Evolutionary conservation across 1,284 basidiomycete species (phyloP), one percentile per base, ranked within the genome.

Genomic region (Tranzscheliella williamsii): DNA sequence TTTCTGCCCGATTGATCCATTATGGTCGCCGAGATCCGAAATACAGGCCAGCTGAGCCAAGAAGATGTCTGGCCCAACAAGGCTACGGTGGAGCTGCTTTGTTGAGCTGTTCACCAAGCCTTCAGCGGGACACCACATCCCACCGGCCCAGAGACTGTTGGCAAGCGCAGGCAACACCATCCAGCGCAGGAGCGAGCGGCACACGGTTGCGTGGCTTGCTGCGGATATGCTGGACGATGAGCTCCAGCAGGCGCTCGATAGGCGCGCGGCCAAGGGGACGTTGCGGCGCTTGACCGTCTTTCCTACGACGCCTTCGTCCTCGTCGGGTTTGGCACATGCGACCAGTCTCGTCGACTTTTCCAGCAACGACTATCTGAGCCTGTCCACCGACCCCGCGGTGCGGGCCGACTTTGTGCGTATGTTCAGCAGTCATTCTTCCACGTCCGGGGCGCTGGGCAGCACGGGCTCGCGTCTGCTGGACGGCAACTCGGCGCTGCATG

Each of bases 351-450:
- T 80, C 53, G 91, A 94, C 76, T 91, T 93, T 78, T 87, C 84
- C 24, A 88, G 90, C 12, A 97, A 96, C 79, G 93, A 96, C 80
- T 97, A 96, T 79, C 86, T 97, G 50, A 92, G 90, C 0, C 82
- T 98, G 20, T 82, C 90, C 0, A 79, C 81, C 4, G 88, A 86
- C 1, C 58, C 81, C 0, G 60, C 70, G 15, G 82, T 94, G 15
- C 61, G 66, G 2, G 16, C 44, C 34, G 45, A 54, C 23, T 63
- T 70, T 27, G 40, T 55, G 16, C 33, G 30, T n/a, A 34, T 46
- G 38, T 40, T 45, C 34, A 23, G 48, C 30, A 34, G 38, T 9
- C n/a, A n/a, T n/a, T n/a, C 51, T 6, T 30, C 47, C 6, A 32
- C 44, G 23, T 34, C 31, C 2, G 41, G 46, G 12, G 42, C 52